Evolutionary conservation across 2,329 filamentous ascomycete genomes (phyloP).

Genomic region (Sporothrix euskadiensis): DNA sequence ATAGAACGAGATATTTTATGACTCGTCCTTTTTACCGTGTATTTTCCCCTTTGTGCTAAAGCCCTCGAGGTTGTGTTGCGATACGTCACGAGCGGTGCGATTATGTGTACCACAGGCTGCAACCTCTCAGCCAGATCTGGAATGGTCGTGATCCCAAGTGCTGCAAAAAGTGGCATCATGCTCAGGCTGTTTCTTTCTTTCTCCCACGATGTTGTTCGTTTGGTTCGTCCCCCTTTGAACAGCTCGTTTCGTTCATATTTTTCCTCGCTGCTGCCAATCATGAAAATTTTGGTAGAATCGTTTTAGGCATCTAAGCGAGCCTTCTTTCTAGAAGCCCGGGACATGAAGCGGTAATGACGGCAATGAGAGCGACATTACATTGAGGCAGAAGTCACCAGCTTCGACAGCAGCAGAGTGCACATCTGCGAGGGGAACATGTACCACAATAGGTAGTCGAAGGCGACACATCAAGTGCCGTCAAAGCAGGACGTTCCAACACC

Average conservation of each 20-base stretch:
- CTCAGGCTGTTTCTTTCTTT: neutral
- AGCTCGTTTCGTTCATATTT: neutral
- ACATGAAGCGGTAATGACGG: neutral
- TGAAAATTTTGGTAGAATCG: neutral
- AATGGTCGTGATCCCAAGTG: neutral
- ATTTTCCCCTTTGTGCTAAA: neutral
- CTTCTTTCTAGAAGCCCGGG: slow-evolving; percentile 10
- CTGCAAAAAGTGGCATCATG: slow-evolving; percentile 15
- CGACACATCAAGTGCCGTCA: neutral
- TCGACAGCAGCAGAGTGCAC: neutral
- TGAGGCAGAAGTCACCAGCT: slow-evolving; percentile 8
- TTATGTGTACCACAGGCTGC: neutral
- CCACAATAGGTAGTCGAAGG: neutral
- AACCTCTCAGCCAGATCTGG: neutral
- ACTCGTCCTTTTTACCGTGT: neutral
- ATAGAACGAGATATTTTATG: neutral
- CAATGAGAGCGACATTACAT: slow-evolving; percentile 3
- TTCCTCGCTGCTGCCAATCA: neutral
- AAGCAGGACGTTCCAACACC: neutral
- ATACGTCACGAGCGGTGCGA: neutral
- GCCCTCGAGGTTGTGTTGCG: neutral
- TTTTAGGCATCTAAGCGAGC: neutral
- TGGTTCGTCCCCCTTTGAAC: neutral
- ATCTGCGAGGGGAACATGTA: neutral
- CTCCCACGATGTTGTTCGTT: neutral